These are phyloP conservation scores for Nemophila menziesii DNA, from an alignment of 257 asterid species.

Conservation along the genomic window DNA sequence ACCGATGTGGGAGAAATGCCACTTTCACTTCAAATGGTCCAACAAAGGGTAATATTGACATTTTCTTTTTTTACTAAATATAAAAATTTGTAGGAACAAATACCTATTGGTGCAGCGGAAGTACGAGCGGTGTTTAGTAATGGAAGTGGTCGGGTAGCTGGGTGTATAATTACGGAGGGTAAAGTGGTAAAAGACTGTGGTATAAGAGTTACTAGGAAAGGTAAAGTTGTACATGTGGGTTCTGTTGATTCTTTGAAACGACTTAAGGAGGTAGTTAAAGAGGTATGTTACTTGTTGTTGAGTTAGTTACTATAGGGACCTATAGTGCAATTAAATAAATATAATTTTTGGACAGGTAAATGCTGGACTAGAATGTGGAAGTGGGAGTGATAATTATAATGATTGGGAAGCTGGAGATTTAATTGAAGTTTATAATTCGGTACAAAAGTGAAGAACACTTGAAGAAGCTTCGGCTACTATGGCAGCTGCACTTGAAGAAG, in stretches of 20 bases:
- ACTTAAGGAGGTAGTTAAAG: slow-evolving; percentile 89
- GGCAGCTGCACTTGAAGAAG: slow-evolving; percentile 70
- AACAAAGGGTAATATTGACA: neutral
- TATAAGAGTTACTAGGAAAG: slow-evolving; percentile 62
- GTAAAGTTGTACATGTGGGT: slow-evolving; percentile 71
- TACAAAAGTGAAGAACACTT: slow-evolving; percentile 78
- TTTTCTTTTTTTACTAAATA: slow-evolving; percentile 4
- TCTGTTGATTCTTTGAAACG: slow-evolving; percentile 66
- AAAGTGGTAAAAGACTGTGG: slow-evolving; percentile 81
- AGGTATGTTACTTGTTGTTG: slow-evolving; percentile 31
- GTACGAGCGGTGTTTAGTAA: slow-evolving; percentile 93
- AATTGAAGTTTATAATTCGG: slow-evolving; percentile 70
- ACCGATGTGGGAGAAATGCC: neutral
- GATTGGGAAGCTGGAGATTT: slow-evolving; percentile 82
- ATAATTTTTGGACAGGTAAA: slow-evolving; percentile 44
- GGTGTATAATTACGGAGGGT: slow-evolving; percentile 93
- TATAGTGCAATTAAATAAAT: slow-evolving; percentile 1
- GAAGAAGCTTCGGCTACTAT: slow-evolving; percentile 97
- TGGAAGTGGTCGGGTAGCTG: slow-evolving; percentile 98
- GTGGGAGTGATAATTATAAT: slow-evolving; percentile 54
- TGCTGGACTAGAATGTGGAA: slow-evolving; percentile 94
- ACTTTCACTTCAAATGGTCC: neutral
- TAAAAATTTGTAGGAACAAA: slow-evolving; percentile 73
- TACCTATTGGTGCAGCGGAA: slow-evolving; percentile 79
- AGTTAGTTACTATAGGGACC: neutral